Base-by-base conservation (phyloP, 371 early-diverging fungal species). In the Mucor plumbeus region DNA sequence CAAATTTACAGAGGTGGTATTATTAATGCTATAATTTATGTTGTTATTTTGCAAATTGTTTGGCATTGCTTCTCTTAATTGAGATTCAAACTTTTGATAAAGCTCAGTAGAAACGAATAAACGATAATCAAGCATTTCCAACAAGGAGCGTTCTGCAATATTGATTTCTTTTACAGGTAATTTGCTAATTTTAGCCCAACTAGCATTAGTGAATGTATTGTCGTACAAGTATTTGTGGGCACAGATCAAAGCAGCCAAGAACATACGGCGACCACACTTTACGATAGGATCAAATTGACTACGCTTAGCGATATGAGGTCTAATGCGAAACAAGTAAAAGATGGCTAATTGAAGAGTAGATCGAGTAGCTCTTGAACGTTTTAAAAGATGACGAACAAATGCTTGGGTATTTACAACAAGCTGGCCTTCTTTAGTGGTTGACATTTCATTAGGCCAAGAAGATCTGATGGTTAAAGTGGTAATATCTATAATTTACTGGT, bases 161-260 rank as follows among this genome's bases (percentile, higher is more conserved):
- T 88, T 88, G 73, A 94, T 87, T 81, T 94, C 91, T 17, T 78
- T 61, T 8, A 89, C 82, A 19, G 90, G 83, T 35, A 94, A 77
- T 68, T 89, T 86, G 40, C 91, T 90, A 55, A 94, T 86, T 79
- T 90, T 90, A 62, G 89, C 86, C 94, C 94, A 94, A 19, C 91
- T 91, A 50, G 85, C 86, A 81, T 92, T 93, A 33, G 92, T 90
- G 78, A 90, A 93, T 47, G 93, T 89, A 63, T 88, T 85, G 80
- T 94, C 94, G 67, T 87, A 87, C 65, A 92, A 85, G 67, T 90
- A 94, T 72, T 94, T 94, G 55, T 91, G 90, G 10, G 93, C 93
- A 64, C 88, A 83, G 59, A 93, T 90, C 53, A 93, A 69, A 7
- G 92, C 89, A 39, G 91, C 92, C 19, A 92, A 76, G 73, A 92